Evolutionary conservation across 1,139 yeast species (phyloP), one percentile per base, ranked within the genome.

Genomic region (Insectozyma bohioensis): DNA sequence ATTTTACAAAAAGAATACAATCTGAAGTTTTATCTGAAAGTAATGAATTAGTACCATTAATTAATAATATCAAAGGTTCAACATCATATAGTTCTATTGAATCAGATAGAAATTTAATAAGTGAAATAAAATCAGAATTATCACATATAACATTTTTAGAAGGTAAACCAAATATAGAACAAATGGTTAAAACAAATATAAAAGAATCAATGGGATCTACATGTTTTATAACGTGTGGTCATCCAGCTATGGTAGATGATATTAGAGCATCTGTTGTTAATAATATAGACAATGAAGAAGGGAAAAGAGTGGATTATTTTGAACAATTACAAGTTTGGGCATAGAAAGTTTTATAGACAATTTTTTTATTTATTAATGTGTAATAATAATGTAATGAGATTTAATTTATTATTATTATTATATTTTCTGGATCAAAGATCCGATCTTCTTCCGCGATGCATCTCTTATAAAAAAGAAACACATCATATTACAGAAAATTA

Each of bases 231-330:
- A 57, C 69, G 1, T 74, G 79, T 49, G 77, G 75, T 0, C 75
- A 71, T 40, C 71, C 75, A 10, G 52, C 52, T 11, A 62, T 72
- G 70, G 70, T 63, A 25, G 86, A 80, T 53, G 67, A 65, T 27
- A 51, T 72, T 10, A 67, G 70, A 36, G 52, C 52, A 7, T 48
- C 59, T 1, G 65, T 61, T 11, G 65, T 55, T 9, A 35, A 45
- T 23, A 47, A 54, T 35, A 50, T 63, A 7, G 54, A 47, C 29
- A 48, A 57, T 31, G 40, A 48, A 3, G 55, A 56, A 8, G 42
- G 45, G 5, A 63, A 61, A 34, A 54, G 78, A 28, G 55, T 74
- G 9, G 80, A 73, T 40, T 63, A 67, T 41, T 73, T 51, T 43
- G 80, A 74, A 46, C 69, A 64, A 37, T 48, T 66, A 34, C 71